Conservation (phyloP, 306 rosid genomes). For the Glycine tomentella region DNA sequence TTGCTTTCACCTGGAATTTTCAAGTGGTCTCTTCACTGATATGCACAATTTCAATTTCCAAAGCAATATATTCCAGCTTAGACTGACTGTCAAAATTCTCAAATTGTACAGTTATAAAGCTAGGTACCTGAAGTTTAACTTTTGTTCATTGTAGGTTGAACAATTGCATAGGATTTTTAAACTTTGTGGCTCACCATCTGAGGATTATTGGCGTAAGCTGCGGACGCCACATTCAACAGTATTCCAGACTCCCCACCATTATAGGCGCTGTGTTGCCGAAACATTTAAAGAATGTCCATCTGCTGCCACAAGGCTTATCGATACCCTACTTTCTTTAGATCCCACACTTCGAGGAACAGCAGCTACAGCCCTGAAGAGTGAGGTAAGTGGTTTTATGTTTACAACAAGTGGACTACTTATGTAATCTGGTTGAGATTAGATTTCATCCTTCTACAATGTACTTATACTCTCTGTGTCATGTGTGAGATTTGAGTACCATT, state of each 20-base stretch:
- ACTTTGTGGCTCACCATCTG: constrained; percentile 96
- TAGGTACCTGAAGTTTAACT: constrained; percentile 38
- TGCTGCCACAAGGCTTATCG: constrained; percentile 72
- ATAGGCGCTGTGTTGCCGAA: constrained; percentile 73
- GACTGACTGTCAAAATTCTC: constrained; percentile 20
- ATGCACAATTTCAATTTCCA: background rate
- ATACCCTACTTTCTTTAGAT: constrained; percentile 78
- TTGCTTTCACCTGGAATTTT: constrained; percentile 5
- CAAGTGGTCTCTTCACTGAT: constrained; percentile 21
- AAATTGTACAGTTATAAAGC: constrained; percentile 7
- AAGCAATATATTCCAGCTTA: constrained; percentile 32
- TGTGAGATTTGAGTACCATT: constrained; percentile 19
- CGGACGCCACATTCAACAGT: constrained; percentile 65
- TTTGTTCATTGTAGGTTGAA: constrained; percentile 70
- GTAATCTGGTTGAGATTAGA: constrained; percentile 28
- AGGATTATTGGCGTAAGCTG: constrained; percentile 82
- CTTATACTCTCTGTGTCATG: background rate
- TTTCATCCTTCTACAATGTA: constrained; percentile 17
- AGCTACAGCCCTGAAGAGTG: constrained; percentile 72
- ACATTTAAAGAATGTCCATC: constrained; percentile 75
- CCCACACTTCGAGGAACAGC: constrained; percentile 84
- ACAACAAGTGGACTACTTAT: constrained; percentile 2
- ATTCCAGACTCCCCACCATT: constrained; percentile 84
- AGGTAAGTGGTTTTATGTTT: constrained; percentile 60
- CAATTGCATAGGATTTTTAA: constrained; percentile 93